phyloP scores from a whole-genome alignment of 352 stramenopile genomes.

The Phytophthora tentaculata region DNA sequence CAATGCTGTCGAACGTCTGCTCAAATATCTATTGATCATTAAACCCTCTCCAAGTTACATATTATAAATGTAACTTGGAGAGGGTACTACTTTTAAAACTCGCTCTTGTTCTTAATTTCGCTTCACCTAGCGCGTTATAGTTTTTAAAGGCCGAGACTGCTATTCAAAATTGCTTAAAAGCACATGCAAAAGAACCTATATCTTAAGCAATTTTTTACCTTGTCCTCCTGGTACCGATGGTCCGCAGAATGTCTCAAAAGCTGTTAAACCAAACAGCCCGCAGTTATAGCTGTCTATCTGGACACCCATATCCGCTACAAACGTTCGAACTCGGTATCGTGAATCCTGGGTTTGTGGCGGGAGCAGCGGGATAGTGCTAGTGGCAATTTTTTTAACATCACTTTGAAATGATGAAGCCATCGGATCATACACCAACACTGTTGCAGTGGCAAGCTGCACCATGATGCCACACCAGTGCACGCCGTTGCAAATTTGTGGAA shows the following conservation, averaged over 20 bases:
- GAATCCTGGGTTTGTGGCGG: not conserved
- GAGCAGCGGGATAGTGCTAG: not conserved
- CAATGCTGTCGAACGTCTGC: too few species aligned
- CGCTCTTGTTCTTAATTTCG: too few species aligned
- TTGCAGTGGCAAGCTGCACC: not conserved
- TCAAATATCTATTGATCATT: too few species aligned
- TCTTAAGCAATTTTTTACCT: not conserved
- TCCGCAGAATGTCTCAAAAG: not conserved
- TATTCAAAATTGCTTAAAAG: not conserved
- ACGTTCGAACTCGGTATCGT: not conserved
- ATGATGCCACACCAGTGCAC: not conserved
- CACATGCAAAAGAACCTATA: not conserved
- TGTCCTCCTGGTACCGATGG: not conserved
- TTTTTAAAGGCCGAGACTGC: too few species aligned
- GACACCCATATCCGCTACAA: not conserved
- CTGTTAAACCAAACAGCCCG: not conserved
- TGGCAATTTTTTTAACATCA: not conserved
- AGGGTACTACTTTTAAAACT: too few species aligned
- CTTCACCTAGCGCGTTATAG: too few species aligned
- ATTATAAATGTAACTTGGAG: too few species aligned
- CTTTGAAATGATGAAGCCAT: not conserved
- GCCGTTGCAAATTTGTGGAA: not conserved
- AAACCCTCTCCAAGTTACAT: too few species aligned
- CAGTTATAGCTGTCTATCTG: not conserved
- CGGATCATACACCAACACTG: not conserved